phyloP scores from a whole-genome alignment of 2,329 filamentous ascomycete genomes.

The Penicillium hordei region DNA sequence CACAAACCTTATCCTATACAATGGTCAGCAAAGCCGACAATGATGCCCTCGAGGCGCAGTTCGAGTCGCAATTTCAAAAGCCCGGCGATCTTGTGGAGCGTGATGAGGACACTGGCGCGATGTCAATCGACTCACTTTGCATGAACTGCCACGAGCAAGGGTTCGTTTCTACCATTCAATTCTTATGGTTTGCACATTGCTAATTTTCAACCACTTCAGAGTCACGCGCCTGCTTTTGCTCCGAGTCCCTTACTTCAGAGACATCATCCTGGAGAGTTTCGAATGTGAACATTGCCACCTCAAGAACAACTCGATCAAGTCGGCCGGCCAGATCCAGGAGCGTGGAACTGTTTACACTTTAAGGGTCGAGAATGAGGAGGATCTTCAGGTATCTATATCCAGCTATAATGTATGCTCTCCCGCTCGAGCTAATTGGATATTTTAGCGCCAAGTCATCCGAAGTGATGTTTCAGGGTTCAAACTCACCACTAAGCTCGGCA shows the following conservation, averaged over 20 bases:
- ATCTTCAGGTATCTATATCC: conserved; percentile 53
- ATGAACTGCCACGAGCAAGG: conserved; percentile 85
- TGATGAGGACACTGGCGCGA: conserved; percentile 45
- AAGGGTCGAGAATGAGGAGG: conserved; percentile 67
- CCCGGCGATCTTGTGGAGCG: conserved; percentile 40
- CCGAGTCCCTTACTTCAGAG: conserved; percentile 93
- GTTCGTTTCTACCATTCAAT: conserved; percentile 45
- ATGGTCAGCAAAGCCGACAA: conserved; percentile 32
- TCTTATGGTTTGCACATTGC: background rate
- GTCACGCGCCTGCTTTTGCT: conserved; percentile 84
- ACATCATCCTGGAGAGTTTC: conserved; percentile 97
- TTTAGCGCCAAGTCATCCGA: conserved; percentile 75
- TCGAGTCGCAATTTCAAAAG: conserved; percentile 39
- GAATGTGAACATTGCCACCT: conserved; percentile 84
- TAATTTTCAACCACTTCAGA: conserved; percentile 36
- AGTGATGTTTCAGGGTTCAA: conserved; percentile 82
- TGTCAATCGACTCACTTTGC: conserved; percentile 68
- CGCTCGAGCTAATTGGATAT: background rate
- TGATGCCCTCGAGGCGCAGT: conserved; percentile 20
- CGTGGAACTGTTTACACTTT: conserved; percentile 83
- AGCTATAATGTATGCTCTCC: background rate
- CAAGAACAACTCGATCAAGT: conserved; percentile 90
- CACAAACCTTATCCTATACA: conserved; percentile 7
- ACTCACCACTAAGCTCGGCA: conserved; percentile 76
- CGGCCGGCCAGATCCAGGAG: conserved; percentile 87